Evolutionary conservation across 2,329 filamentous ascomycete genomes (phyloP), one percentile per base, ranked within the genome.

Genomic region (Beauveria sp.): DNA sequence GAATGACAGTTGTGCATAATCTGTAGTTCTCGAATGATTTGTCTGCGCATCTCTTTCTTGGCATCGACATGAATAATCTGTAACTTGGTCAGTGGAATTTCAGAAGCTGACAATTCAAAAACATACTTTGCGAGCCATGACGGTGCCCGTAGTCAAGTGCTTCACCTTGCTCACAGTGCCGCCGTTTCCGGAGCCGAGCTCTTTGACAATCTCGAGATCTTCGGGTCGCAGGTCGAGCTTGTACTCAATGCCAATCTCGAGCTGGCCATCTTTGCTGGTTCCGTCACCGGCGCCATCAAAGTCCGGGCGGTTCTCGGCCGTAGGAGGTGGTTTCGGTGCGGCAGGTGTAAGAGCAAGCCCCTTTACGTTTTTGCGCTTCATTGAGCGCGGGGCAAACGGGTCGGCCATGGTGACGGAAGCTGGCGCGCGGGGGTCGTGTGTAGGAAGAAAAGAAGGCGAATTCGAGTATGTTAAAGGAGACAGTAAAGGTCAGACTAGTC

Each of bases 311-410:
- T 85, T 87, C 69, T 91, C 89, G 51, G 90, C 88, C 34, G 90
- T 87, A 59, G 87, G 84, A 59, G 85, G 78, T 55, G 84, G 79
- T 64, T 91, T 91, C 47, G 91, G 88, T 52, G 89, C 83, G 26
- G 89, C 86, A 55, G 90, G 87, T 70, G 86, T 92, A 71, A 99
- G 81, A 67, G 92, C 92, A 55, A 99, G 87, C 43, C 92, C 93
- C 79, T 97, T 97, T 76, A 96, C 89, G 74, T 99, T 99, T 85
- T 97, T 97, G 82, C 93, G 89, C 87, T 97, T 97, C 87, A 99
- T 89, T 64, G 94, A 96, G 76, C 84, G 84, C 76, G 83, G 83
- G 65, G 83, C 83, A 67, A 87, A 86, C 40, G 77, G 71, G 70
- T 87, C 84, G 68, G 82, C 81, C 85, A 88, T 88, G 72, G 66